Conservation (phyloP, 345 rosid species). For the Eucalyptus regnans region DNA sequence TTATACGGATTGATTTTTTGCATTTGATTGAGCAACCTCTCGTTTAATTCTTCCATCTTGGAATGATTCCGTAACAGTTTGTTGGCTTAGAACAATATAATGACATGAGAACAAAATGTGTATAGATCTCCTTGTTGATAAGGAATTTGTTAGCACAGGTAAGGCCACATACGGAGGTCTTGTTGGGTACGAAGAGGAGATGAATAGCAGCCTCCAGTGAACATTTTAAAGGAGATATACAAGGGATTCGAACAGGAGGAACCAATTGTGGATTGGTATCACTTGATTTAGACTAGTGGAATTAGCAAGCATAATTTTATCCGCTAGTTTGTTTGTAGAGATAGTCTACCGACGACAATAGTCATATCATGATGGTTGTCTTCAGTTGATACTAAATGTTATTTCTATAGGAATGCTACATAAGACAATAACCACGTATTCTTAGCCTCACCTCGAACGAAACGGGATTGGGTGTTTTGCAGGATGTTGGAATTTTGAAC, state of each 20-base stretch:
- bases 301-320: too few species aligned
- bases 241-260: not conserved
- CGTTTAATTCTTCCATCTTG: not conserved
- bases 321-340: accelerated
- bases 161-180: not conserved
- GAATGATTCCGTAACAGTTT: not conserved
- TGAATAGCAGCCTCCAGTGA: not conserved
- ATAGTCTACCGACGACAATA: accelerated
- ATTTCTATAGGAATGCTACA: too few species aligned
- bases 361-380: too few species aligned
- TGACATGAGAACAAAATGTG: not conserved
- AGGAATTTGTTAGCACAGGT: not conserved
- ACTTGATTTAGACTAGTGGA: not conserved
- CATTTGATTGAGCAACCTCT: not conserved
- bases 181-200: not conserved
- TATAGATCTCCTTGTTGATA: not conserved
- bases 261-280: not conserved
- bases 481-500: too few species aligned
- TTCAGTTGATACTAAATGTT: too few species aligned
- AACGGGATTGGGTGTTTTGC: too few species aligned
- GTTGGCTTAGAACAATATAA: not conserved
- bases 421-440: not conserved
- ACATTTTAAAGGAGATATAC: not conserved
- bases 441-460: not conserved
- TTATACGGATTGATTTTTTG: not conserved